Evolutionary conservation across 768 basidiomycete genomes (phyloP).

Genomic region (Psilocybe subaeruginosa): DNA sequence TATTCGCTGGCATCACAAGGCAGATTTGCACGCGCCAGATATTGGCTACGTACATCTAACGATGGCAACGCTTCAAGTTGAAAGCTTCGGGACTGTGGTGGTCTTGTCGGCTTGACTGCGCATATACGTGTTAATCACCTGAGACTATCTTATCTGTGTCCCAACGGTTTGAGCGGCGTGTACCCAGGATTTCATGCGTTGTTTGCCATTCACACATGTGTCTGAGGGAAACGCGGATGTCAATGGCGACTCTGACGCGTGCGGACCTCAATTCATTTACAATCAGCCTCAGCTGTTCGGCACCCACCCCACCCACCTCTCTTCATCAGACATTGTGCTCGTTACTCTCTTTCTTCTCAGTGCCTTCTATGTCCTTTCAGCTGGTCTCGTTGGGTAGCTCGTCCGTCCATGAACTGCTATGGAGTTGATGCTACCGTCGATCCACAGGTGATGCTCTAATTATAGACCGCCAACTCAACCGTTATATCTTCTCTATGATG

Average conservation of each 20-base stretch:
- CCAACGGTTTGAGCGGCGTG: background rate
- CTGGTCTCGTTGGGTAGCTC: too few relatives aligned
- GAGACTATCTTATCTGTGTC: background rate
- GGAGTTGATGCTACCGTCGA: too few relatives aligned
- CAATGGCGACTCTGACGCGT: background rate
- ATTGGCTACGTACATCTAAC: background rate
- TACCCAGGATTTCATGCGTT: background rate
- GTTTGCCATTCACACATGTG: background rate
- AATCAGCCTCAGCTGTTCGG: too few relatives aligned
- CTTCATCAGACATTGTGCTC: too few relatives aligned
- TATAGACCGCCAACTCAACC: too few relatives aligned
- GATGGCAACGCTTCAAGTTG: background rate
- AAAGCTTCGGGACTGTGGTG: background rate
- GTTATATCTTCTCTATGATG: background rate
- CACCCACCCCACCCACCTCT: too few relatives aligned
- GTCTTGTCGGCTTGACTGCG: conserved; percentile 10
- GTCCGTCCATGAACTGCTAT: too few relatives aligned
- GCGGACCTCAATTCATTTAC: too few relatives aligned
- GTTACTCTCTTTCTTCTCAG: too few relatives aligned
- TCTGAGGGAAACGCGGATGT: too few relatives aligned
- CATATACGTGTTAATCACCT: background rate
- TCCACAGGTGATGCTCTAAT: too few relatives aligned
- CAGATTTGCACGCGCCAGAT: background rate
- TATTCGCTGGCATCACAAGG: background rate
- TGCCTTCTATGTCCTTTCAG: too few relatives aligned